Evolutionary conservation across 441 rosid species (phyloP).

Genomic region (Brassica balearica): DNA sequence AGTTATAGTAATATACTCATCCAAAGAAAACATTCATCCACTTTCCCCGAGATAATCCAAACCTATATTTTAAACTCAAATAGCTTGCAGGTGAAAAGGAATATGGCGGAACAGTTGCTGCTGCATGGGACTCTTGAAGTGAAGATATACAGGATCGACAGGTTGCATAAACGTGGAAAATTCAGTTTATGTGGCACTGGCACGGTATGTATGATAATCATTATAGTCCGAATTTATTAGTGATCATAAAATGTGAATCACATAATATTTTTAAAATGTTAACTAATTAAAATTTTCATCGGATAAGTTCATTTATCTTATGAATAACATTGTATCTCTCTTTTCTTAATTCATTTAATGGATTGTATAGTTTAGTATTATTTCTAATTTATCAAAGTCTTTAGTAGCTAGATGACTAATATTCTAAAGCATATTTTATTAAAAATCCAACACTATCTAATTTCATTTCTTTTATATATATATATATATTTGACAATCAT

Average conservation of each 20-base stretch:
- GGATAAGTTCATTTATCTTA: not conserved
- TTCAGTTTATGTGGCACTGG: constrained; percentile 41
- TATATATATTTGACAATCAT: not conserved
- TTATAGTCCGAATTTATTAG: not conserved
- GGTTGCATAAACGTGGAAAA: constrained; percentile 46
- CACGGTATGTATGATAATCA: constrained; percentile 39
- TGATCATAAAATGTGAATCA: not conserved
- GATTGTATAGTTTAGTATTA: not conserved
- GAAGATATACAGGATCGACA: constrained; percentile 49
- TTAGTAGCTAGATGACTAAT: not conserved
- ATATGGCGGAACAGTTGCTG: constrained; percentile 52
- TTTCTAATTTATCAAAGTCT: not conserved
- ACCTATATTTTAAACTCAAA: not conserved
- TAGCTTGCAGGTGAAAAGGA: constrained; percentile 25
- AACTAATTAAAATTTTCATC: not conserved
- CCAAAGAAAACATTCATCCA: not conserved
- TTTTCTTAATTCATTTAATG: no score
- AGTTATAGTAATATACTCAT: not conserved
- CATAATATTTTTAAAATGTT: not conserved
- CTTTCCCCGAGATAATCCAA: not conserved
- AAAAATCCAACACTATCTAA: not conserved
- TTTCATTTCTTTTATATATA: no score
- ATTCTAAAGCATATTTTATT: not conserved
- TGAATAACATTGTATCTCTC: not conserved
- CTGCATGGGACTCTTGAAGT: constrained; percentile 66